Evolutionary conservation across 176 grass and related monocot species (phyloP), one percentile per base, ranked within the genome.

Genomic region (Oryza punctata): DNA sequence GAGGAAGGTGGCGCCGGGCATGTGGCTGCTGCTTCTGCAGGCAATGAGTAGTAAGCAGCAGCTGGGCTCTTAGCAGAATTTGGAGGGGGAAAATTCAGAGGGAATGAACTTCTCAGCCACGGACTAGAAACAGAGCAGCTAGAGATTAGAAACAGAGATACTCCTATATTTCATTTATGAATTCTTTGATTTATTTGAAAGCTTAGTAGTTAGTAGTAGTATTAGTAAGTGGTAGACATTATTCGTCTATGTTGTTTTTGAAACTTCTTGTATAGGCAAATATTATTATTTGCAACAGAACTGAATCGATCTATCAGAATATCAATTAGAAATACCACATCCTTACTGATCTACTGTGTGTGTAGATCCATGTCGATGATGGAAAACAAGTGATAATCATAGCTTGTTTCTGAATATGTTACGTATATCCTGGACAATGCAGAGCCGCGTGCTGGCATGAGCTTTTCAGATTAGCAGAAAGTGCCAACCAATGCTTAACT

Each of bases 11-110:
- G 52, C 30, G 43, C 29, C 1, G 24, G 26, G 10, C 77, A 78
- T 65, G 63, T 85, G 32, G 37, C 37, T 38, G 72, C 85, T 9
- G 72, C 68, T 44, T 78, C 86, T n/a, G 73, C 83, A 41, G 87
- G 49, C 35, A 79, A 83, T 11, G 91, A 83, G 77, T 88, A 86
- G 45, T 5, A 47, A 49, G 32, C 52, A 25, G 6, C 72, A 49
- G 24, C 49, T 15, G 21, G 26, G 47, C n/a, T 23, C 50, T 54
- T 21, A 23, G 54, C 18, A 23, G 32, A 71, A 44, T 38, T 7
- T 1, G 12, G 2, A 70, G 13, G 59, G 59, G 12, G 65, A 26
- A 57, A n/a, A n/a, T n/a, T 35, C 13, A 11, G 27, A 75, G 28
- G 6, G 8, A 54, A 54, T 26, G 19, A 41, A 30, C 12, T 0